Conservation (phyloP, 495 filamentous ascomycete genomes). For the Echria macrotheca region DNA sequence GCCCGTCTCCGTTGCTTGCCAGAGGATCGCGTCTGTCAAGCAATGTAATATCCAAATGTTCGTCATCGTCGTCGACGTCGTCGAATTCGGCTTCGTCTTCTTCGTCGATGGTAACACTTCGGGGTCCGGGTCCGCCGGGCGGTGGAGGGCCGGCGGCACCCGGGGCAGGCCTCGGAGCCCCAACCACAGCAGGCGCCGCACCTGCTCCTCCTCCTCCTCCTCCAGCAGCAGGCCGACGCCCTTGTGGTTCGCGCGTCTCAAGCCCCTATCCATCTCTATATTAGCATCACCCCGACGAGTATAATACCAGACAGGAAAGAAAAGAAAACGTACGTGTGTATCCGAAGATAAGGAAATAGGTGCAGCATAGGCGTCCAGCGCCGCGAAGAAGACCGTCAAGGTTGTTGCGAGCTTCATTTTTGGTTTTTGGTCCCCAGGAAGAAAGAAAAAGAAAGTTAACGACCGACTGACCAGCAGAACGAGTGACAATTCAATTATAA, state of each 20-base stretch:
- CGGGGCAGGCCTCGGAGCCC: background rate
- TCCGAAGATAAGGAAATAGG: background rate
- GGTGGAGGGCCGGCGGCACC: background rate
- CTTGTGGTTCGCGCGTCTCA: background rate
- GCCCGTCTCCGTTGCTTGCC: background rate
- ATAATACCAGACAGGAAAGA: background rate
- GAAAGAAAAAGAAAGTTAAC: background rate
- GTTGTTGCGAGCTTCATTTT: background rate
- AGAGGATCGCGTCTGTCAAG: background rate
- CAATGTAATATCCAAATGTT: background rate
- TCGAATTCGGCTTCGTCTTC: background rate
- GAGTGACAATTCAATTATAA: too few species aligned
- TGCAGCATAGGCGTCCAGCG: constrained; percentile 1
- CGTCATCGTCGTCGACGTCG: background rate
- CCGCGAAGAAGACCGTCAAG: constrained; percentile 1
- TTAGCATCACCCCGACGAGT: background rate
- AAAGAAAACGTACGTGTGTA: background rate
- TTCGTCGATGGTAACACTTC: background rate
- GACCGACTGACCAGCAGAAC: too few species aligned
- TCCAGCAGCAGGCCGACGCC: background rate
- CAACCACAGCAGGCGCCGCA: background rate
- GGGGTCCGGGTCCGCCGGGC: background rate
- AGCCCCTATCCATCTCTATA: background rate
- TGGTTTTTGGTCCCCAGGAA: background rate
- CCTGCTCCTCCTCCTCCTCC: too few species aligned